A percentile compares a stretch with the other conserved stretches of the same genome.
Conservation (phyloP, 352 stramenopile species). For the Phytophthora crassamura region DNA sequence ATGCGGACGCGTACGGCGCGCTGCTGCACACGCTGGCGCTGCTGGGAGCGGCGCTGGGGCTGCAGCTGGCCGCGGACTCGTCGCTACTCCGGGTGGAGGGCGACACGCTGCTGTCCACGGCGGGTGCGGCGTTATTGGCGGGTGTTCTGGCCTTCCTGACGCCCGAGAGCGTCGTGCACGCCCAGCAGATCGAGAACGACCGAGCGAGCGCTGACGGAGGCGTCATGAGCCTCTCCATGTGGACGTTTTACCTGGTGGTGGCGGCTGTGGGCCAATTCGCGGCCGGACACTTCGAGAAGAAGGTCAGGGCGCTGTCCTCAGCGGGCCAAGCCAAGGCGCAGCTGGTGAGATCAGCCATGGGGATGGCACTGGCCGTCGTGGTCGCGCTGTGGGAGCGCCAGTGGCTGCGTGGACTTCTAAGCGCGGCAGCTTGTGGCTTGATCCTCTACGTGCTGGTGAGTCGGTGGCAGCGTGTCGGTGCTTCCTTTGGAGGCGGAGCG, state of each 20-base stretch:
- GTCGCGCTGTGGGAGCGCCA: conserved; percentile 50
- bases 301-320: conserved; percentile 26
- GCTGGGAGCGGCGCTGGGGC: conserved; percentile 50
- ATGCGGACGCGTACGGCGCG: conserved; percentile 70
- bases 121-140: conserved; percentile 38
- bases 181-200: conserved; percentile 43
- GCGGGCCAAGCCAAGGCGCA: conserved; percentile 37
- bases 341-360: conserved; percentile 49
- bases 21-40: conserved; percentile 62
- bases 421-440: conserved; percentile 44
- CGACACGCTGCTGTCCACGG: conserved; percentile 44
- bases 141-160: conserved; percentile 41
- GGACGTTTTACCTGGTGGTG: conserved; percentile 29
- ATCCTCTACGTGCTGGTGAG: conserved; percentile 60
- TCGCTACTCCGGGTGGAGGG: conserved; percentile 21
- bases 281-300: conserved; percentile 20
- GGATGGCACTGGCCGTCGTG: conserved; percentile 47
- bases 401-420: conserved; percentile 57
- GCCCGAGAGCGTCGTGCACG: conserved; percentile 31
- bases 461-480: conserved; percentile 30
- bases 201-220: conserved; percentile 28
- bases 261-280: conserved; percentile 26
- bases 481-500: neutral
- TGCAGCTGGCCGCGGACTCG: conserved; percentile 31
- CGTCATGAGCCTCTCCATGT: conserved; percentile 27